Evolutionary conservation across 2,329 filamentous ascomycete species (phyloP), one percentile per base, ranked within the genome.

Genomic region (Neobulgaria alba): DNA sequence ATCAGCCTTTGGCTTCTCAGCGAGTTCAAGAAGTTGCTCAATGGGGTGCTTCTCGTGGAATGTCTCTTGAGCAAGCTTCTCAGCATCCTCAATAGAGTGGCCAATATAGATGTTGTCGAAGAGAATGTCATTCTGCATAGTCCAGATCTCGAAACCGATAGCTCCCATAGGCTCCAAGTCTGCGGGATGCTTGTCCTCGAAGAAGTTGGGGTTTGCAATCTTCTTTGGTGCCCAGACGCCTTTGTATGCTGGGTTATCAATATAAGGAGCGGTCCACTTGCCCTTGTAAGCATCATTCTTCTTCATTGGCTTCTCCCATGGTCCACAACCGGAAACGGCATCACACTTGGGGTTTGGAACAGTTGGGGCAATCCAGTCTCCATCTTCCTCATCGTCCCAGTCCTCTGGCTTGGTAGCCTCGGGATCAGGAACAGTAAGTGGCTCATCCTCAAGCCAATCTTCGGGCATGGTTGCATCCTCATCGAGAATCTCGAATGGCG

Each of bases 21-120:
- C 82, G 55, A 85, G 77, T 63, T 92, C 85, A 54, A 85, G 73
- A 35, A 82, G 77, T 72, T 83, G 75, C 73, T 98, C 92, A 38
- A 85, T 69, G 41, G 79, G 72, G 63, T 80, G 74, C 85, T 98
- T 98, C 68, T 87, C 68, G 60, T 86, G 82, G 65, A 89, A 98
- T 41, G 87, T 86, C 75, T 95, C 86, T 51, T 83, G 75, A 57
- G 87, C 84, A 60, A 98, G 73, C 70, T 89, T 84, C 66, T 84
- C 79, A 48, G 92, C 92, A 55, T 98, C 92, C 61, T 87, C 87
- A 55, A 92, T 65, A 15, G 90, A 96, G 79, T 98, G 92, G 50
- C 92, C 92, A 63, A 98, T 88, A 78, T 96, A 98, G 74, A 98
- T 93, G 81, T 98, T 98, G 79, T 96, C 87, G 59, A 98, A 96